Evolutionary conservation across 164 flowering plant species (phyloP), one percentile per base, ranked within the genome.

Genomic region (Kingdonia uniflora): DNA sequence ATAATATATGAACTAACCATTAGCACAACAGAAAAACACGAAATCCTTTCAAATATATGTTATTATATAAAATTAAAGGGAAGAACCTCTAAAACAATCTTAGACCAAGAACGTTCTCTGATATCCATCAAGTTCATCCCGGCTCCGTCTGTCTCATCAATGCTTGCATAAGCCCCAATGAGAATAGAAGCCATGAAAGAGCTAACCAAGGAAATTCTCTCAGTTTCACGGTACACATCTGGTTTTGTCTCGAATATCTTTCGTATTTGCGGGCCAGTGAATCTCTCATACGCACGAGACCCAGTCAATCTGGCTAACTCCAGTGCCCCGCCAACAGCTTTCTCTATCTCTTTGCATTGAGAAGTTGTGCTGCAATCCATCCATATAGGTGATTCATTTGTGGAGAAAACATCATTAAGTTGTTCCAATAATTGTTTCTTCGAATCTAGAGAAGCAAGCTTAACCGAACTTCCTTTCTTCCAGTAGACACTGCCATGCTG

Each of bases 401-500:
- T 67, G 0, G 97, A 86, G 65, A 94, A 86, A 15, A 77, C 92
- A 68, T 74, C 69, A 7, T 60, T 55, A 25, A 94, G 61, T 62
- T 89, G 96, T 53, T 71, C 87, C 50, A 73, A 65, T 38, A 94
- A 52, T 14, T 59, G 50, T 59, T 79, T 76, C 23, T 62, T 64
- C 1, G 89, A 60, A 66, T 89, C 80, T 72, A 94, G 67, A 20
- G 84, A 72, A 5, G 79, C 74, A 41, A 88, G 61, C 22, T 67
- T 67, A 1, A 42, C 54, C 11, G 66, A 73, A 70, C 86, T 73
- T 0, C 95, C 95, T 8, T 58, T 80, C 65, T 81, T 88, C 97
- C 99, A 94, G 57, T 86, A 94, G 6, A 94, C 96, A 60, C 99
- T 94, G 7, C 99, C 97, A 56, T 94, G 97, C 54, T 94, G 99